Conservation (phyloP, 768 basidiomycete species). For the Mycena floridula region DNA sequence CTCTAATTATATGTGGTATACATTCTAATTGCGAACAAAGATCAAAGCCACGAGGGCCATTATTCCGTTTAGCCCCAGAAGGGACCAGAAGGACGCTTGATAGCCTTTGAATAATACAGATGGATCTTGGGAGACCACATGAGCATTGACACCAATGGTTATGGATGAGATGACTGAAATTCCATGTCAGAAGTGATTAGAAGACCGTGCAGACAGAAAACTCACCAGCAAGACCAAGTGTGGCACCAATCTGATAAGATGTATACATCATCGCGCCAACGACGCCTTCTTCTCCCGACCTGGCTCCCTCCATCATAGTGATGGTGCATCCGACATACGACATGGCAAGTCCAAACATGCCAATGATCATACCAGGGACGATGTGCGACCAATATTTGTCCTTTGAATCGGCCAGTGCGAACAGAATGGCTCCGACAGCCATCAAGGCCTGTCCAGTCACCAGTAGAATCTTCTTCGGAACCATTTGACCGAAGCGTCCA, state of each 20-base stretch:
- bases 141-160: no score
- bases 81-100: no score
- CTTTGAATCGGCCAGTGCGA: neutral
- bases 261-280: slow-evolving; percentile 12
- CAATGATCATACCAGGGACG: neutral
- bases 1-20: no score
- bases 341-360: neutral
- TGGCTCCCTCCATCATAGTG: slow-evolving; percentile 13
- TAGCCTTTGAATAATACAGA: neutral
- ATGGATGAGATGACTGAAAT: neutral
- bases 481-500: slow-evolving; percentile 3
- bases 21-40: no score
- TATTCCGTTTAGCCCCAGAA: no score
- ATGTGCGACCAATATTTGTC: neutral
- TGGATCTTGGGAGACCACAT: neutral
- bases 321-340: slow-evolving; percentile 7
- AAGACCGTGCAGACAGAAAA: no score
- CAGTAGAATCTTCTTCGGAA: no score
- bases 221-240: no score
- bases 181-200: neutral
- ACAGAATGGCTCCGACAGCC: no score
- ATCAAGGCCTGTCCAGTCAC: no score
- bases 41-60: no score
- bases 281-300: slow-evolving; percentile 9
- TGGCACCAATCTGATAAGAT: no score